A percentile compares a stretch with the other conserved stretches of the same genome.
phyloP scores from a whole-genome alignment of 768 basidiomycete genomes.

The Collybia nuda region DNA sequence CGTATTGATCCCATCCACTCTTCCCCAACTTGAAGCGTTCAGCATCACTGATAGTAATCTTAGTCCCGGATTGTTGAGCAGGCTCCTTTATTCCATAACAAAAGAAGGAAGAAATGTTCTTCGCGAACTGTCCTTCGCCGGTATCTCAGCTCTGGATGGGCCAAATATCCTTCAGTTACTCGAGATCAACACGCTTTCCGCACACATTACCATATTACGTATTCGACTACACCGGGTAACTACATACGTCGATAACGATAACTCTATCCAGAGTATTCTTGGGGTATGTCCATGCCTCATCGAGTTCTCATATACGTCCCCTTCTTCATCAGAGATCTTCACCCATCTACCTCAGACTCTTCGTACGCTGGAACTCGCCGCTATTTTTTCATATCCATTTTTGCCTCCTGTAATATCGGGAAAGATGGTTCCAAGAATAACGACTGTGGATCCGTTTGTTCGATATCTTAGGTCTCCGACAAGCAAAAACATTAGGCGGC shows the following conservation, averaged over 20 bases:
- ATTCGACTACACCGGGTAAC: not conserved
- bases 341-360: constrained; percentile 1
- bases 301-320: constrained; percentile 7
- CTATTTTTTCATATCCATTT: not conserved
- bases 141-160: not conserved
- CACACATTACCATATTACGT: not conserved
- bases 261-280: not conserved
- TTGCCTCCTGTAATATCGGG: not conserved
- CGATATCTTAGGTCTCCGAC: not conserved
- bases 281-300: constrained; percentile 1
- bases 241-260: not conserved
- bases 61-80: no score
- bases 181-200: constrained; percentile 1
- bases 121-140: not conserved
- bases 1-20: no score
- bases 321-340: constrained; percentile 1
- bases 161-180: constrained; percentile 1
- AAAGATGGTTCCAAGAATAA: not conserved
- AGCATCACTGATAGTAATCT: no score
- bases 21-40: no score
- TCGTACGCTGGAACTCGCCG: constrained; percentile 1
- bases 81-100: not conserved
- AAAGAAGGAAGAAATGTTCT: not conserved
- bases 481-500: not conserved
- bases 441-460: not conserved